Evolutionary conservation across 305 asterid species (phyloP).

Genomic region (Coffea humblotiana): DNA sequence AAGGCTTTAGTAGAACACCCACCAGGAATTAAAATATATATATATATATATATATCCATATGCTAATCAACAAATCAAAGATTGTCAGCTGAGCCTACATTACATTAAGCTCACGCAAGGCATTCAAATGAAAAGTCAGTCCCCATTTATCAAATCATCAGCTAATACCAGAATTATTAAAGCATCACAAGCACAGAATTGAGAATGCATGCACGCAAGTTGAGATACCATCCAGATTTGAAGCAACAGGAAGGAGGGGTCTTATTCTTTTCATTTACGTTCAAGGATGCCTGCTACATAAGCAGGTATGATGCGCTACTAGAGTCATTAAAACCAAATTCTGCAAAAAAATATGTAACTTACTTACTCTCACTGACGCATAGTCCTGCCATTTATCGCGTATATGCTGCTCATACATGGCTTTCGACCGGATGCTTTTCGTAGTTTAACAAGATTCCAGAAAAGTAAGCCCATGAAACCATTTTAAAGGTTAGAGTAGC

Average conservation of each 20-base stretch:
- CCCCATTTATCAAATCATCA: background rate
- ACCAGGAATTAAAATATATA: too few relatives aligned
- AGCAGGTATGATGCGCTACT: constrained; percentile 7
- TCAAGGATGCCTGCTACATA: background rate
- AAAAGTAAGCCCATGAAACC: constrained; percentile 9
- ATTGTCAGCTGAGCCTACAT: background rate
- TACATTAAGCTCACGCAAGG: background rate
- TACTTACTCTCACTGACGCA: background rate
- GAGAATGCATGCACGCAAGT: background rate
- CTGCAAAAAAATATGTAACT: background rate
- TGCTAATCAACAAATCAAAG: background rate
- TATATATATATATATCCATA: too few relatives aligned
- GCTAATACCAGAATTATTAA: background rate
- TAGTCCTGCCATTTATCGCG: background rate
- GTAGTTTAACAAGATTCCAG: background rate
- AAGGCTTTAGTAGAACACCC: background rate
- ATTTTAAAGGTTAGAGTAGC: constrained; percentile 3
- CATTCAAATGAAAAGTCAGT: background rate
- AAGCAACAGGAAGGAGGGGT: background rate
- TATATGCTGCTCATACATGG: background rate
- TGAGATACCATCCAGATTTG: background rate
- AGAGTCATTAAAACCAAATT: background rate
- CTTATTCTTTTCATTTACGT: constrained; percentile 9
- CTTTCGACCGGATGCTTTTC: background rate
- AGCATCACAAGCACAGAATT: background rate